A percentile compares a stretch with the other conserved stretches of the same genome.
Conservation (phyloP, 352 stramenopile species). For the Pythium aquatile region DNA sequence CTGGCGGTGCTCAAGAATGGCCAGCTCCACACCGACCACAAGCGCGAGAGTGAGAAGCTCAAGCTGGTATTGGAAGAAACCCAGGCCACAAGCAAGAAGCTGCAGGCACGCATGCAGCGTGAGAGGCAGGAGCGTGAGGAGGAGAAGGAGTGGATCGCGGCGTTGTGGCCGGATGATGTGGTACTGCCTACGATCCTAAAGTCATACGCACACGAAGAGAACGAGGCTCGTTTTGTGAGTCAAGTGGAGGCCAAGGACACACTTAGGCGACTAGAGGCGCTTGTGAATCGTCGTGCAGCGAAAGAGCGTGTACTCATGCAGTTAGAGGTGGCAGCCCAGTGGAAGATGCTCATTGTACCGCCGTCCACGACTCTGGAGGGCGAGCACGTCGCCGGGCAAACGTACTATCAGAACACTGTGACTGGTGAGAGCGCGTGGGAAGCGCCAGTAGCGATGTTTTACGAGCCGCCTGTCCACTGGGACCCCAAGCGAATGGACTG, state of each 20-base stretch:
- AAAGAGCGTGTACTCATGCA: conserved; percentile 41
- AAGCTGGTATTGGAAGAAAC: conserved; percentile 25
- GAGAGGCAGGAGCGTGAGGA: conserved; percentile 50
- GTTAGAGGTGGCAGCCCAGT: conserved; percentile 44
- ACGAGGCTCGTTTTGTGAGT: conserved; percentile 19
- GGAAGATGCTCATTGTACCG: conserved; percentile 42
- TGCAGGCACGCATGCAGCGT: conserved; percentile 27
- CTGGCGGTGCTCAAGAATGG: conserved; percentile 10
- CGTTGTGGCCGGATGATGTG: conserved; percentile 58
- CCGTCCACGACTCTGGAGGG: conserved; percentile 15
- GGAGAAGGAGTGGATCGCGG: conserved; percentile 62
- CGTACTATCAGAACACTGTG: conserved; percentile 55
- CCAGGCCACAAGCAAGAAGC: conserved; percentile 20
- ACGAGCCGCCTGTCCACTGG: conserved; percentile 57
- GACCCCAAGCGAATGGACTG: conserved; percentile 54
- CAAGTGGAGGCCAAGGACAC: conserved; percentile 28
- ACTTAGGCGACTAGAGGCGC: conserved; percentile 35
- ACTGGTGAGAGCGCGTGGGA: conserved; percentile 65
- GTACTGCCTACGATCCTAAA: conserved; percentile 61
- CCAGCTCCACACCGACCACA: background rate
- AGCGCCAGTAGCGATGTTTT: conserved; percentile 49
- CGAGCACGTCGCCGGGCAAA: conserved; percentile 28
- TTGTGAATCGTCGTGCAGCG: conserved; percentile 37
- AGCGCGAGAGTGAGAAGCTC: conserved; percentile 9
- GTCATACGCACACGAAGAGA: conserved; percentile 22